phyloP scores from a whole-genome alignment of 2,329 filamentous ascomycete genomes.

The Trichoderma atroviride region DNA sequence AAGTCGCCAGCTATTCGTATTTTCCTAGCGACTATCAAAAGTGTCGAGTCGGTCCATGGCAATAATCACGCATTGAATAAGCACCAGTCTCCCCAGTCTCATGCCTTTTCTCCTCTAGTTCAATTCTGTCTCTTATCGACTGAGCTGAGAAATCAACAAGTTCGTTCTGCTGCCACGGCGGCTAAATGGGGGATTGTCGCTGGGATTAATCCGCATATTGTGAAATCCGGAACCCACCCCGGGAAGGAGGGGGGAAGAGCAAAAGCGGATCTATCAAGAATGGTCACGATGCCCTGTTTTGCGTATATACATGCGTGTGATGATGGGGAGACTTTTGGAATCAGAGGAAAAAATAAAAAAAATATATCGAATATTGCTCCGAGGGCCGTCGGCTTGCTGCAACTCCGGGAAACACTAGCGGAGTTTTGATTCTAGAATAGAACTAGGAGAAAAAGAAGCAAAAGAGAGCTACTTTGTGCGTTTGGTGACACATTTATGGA shows the following conservation, averaged over 20 bases:
- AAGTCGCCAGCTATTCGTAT: no score
- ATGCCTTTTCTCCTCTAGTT: neutral
- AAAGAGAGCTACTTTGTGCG: neutral
- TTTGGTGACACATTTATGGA: neutral
- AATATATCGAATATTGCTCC: neutral
- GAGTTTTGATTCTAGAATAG: neutral
- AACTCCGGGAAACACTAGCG: neutral
- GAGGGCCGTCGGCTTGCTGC: neutral
- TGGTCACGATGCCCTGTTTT: neutral
- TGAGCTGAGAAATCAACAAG: neutral
- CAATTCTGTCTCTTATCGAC: neutral
- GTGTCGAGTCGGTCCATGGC: neutral
- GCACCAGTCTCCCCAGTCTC: neutral
- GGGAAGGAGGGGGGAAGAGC: neutral
- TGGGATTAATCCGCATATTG: neutral
- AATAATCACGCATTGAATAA: neutral
- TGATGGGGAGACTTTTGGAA: neutral
- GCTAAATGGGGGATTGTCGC: neutral
- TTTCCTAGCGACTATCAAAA: neutral
- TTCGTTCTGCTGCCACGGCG: neutral
- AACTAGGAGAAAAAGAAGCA: neutral
- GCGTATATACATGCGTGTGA: neutral
- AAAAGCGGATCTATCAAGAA: neutral
- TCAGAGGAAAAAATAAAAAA: neutral
- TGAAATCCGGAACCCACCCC: neutral